phyloP scores from a whole-genome alignment of 116 monocot genomes.

The Iris pallida region DNA sequence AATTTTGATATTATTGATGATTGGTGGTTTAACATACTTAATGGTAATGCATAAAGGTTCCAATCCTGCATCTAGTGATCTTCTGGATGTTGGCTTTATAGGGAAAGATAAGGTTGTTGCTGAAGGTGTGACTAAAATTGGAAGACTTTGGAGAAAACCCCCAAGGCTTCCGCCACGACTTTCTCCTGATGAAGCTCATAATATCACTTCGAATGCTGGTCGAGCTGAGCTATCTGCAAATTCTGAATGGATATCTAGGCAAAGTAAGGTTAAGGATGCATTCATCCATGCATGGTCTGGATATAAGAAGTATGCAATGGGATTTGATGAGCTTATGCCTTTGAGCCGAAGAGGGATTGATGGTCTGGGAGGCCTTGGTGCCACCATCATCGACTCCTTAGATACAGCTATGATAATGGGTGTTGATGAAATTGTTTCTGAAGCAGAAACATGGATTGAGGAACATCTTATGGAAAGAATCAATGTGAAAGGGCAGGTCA shows the following conservation, averaged over 20 bases:
- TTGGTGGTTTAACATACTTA: constrained; percentile 58
- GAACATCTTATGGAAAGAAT: constrained; percentile 64
- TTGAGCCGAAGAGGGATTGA: constrained; percentile 65
- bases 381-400: constrained; percentile 81
- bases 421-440: constrained; percentile 56
- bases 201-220: constrained; percentile 23
- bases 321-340: constrained; percentile 96
- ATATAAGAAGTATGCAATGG: constrained; percentile 72
- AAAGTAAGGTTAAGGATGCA: constrained; percentile 75
- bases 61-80: constrained; percentile 13
- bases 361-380: constrained; percentile 90
- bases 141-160: constrained; percentile 53
- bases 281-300: constrained; percentile 97
- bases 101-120: constrained; percentile 18
- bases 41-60: constrained; percentile 36
- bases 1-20: constrained; percentile 66
- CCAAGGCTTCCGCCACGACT: constrained; percentile 74
- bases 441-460: constrained; percentile 82
- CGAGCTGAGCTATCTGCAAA: constrained; percentile 8
- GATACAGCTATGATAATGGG: constrained; percentile 97
- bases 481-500: constrained; percentile 77
- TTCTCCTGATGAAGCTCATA: constrained; percentile 57
- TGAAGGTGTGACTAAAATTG: constrained; percentile 20
- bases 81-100: constrained; percentile 7
- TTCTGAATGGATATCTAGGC: constrained; percentile 52